Evolutionary conservation across 2,329 filamentous ascomycete species (phyloP), one percentile per base, ranked within the genome.

Genomic region (Colletotrichum tamarilloi): DNA sequence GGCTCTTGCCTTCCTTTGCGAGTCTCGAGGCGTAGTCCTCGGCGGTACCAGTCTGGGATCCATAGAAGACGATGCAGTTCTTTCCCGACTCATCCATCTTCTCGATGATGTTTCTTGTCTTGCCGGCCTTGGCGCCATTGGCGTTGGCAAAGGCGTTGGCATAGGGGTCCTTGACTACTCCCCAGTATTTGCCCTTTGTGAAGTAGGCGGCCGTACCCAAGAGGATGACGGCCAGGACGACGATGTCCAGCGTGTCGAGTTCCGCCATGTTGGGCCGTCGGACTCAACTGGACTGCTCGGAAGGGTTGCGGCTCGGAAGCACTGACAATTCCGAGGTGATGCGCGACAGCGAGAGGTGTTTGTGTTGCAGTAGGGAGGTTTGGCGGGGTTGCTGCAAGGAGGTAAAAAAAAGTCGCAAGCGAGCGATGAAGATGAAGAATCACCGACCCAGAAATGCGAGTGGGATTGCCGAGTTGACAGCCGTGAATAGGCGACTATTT

Each of bases 31-130:
- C 97, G 81, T 99, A 99, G 84, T 99, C 97, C 86, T 99, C 97
- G 62, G 97, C 97, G 53, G 97, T 99, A 79, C 97, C 97, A 24
- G 97, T 99, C 86, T 99, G 97, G 38, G 97, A 99, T 77, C 97
- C 97, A 82, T 98, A 99, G 88, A 99, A 98, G 79, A 99, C 93
- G 76, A 99, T 93, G 83, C 96, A 98, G 86, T 99, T 98, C 87
- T 98, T 99, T 83, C 92, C 93, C 12, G 91, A 92, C 86, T 98
- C 95, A 26, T 98, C 94, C 92, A 99, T 93, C 86, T 97, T 97
- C 88, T 98, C 94, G 74, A 98, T 82, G 76, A 99, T 95, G 83
- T 98, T 95, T 78, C 97, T 90, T 74, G 95, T 96, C 87, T 95
- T 95, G 77, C 92, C 94, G 11, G 93, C 88, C 85, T 94, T 97